Evolutionary conservation across 345 rosid genomes (phyloP), one percentile per base, ranked within the genome.

Genomic region (Citrus cavaleriei): DNA sequence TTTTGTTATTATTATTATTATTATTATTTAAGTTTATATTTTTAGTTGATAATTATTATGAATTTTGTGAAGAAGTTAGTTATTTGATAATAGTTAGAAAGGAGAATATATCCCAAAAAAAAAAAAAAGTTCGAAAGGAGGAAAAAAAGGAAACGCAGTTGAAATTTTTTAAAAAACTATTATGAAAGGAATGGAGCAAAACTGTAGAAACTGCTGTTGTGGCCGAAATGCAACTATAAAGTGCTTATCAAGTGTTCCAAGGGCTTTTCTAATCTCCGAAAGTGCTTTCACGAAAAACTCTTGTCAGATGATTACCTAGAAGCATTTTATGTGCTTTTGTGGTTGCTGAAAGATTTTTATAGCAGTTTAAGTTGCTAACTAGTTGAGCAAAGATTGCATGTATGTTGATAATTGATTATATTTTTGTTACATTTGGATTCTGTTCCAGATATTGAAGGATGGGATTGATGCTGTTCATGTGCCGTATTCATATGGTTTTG

Each of bases 401-500:
- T 46, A 27, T 8, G 16, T 55, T 37, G 10, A 37, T 37, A 21
- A 5, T 57, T 73, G 35, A 22, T 46, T 30, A 32, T 64, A 10
- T 64, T 19, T 76, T 62, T 70, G 12, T 9, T 77, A 25, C 22
- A 30, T 83, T 28, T 70, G 63, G 65, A 57, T 32, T 18, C 42
- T 70, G 30, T 55, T 28, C 74, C 84, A 95, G 99, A 81, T 96
- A 67, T 84, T 96, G 92, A 91, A 96, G 84, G 94, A 90, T 80
- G 98, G 93, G 46, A 88, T 94, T 13, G n/a, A 92, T 4, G 86
- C 93, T 0, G 85, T 94, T 35, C 99, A 94, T 46, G 91, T 94
- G 25, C 99, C 99, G 0, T 96, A 94, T 55, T 80, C 99, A 4
- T 94, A 96, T 77, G 99, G 99, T 42, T 93, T 94, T 67, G 95